Base-by-base conservation (phyloP, 2,329 filamentous ascomycete genomes). In the Clonostachys sp. region DNA sequence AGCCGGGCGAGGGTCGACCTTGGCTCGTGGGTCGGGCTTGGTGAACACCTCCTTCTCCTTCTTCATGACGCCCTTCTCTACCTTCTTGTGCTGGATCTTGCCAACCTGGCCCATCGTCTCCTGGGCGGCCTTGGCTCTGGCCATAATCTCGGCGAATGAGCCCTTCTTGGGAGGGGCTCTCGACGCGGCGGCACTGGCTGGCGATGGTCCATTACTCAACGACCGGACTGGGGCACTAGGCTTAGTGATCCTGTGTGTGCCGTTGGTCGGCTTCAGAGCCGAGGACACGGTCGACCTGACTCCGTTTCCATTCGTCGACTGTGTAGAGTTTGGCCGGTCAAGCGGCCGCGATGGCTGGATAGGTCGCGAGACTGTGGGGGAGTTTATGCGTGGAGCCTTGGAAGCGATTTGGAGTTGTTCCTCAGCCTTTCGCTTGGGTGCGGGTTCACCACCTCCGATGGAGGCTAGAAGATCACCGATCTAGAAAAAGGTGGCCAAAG, bases 61-160 rank as follows among this genome's bases (percentile, higher is more conserved):
- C 61, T 74, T 86, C 8, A 50, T 51, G 51, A 68, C 73, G 7
- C 76, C 65, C 57, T 83, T 86, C 55, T 87, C 86, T 2, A 83
- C 78, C 17, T 84, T 75, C 61, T 89, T 89, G 64, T 90, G 86
- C 60, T 89, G 86, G 54, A 90, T 88, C 55, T 81, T 83, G 47
- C 85, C 86, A 20, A 86, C 74, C 55, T 78, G 77, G n/a, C 72
- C 77, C 70, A 81, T 78, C 39, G 68, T 72, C 38, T 71, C 73
- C 57, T 87, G 81, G 12, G 81, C 84, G 51, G 81, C 80, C 58
- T 87, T 83, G 34, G 82, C 88, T 54, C 85, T 78, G 47, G 84
- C 84, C 67, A 91, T 75, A 50, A 90, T 86, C 57, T 90, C 86
- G 36, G 83, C 80, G 61, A 83, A 91, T 0, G 84, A 87, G 3